phyloP scores from a whole-genome alignment of 2,329 filamentous ascomycete genomes.

The Fusarium metavorans region DNA sequence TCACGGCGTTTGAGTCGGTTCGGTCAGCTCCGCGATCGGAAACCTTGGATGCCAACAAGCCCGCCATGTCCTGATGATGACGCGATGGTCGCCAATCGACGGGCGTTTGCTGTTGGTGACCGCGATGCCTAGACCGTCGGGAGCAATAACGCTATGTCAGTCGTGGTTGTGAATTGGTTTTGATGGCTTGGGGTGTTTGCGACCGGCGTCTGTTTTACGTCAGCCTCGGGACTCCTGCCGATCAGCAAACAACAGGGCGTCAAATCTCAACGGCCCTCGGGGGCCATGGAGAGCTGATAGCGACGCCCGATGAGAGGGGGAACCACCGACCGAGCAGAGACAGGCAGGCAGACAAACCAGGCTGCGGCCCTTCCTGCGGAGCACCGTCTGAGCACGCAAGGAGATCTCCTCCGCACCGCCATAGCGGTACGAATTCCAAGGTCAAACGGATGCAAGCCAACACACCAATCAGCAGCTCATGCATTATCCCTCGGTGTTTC shows the following conservation, averaged over 20 bases:
- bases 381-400: constrained; percentile 14
- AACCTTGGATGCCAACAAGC: not conserved
- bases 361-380: constrained; percentile 15
- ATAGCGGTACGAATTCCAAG: constrained; percentile 9
- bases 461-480: constrained; percentile 28
- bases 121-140: not conserved
- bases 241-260: constrained; percentile 18
- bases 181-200: not conserved
- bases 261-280: constrained; percentile 10
- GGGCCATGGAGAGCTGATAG: not conserved
- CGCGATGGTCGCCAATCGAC: constrained; percentile 14
- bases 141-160: not conserved
- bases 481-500: constrained; percentile 18
- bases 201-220: constrained; percentile 1
- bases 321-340: not conserved
- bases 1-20: constrained; percentile 22
- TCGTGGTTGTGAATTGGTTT: not conserved
- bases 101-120: not conserved
- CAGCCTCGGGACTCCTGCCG: constrained; percentile 15
- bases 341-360: not conserved
- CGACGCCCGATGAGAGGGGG: not conserved
- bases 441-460: constrained; percentile 7
- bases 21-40: constrained; percentile 33
- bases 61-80: constrained; percentile 25
- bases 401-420: constrained; percentile 25